Conservation (phyloP, 305 asterid genomes). For the Solanum aculeatissimum region DNA sequence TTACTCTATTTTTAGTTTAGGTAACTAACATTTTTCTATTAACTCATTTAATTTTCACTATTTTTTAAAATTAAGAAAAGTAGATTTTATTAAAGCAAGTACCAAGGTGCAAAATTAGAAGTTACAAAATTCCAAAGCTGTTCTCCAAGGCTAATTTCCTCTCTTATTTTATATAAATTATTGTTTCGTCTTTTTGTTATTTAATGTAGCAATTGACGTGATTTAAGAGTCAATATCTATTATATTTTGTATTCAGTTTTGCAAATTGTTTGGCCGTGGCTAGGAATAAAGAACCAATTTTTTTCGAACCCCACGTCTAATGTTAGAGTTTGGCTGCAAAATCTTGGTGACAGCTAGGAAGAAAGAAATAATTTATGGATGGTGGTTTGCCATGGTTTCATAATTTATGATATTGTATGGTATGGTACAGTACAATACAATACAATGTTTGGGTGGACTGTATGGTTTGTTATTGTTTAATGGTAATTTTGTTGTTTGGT, state of each 20-base stretch:
- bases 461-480: too few species aligned
- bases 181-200: background rate
- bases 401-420: too few species aligned
- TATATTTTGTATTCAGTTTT: background rate
- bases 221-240: background rate
- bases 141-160: background rate
- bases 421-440: too few species aligned
- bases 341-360: background rate
- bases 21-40: background rate
- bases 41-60: background rate
- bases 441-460: too few species aligned
- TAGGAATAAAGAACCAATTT: background rate
- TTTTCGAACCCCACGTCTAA: background rate
- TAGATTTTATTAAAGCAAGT: background rate
- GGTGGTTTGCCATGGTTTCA: too few species aligned
- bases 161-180: background rate
- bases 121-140: background rate
- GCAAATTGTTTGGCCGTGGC: background rate
- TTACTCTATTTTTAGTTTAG: background rate
- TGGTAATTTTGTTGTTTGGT: too few species aligned
- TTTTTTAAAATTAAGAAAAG: background rate
- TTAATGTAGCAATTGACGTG: background rate
- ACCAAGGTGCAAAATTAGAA: background rate
- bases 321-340: background rate
- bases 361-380: background rate